Evolutionary conservation across 2,329 filamentous ascomycete species (phyloP), one percentile per base, ranked within the genome.

Genomic region (Hymenoscyphus linearis): DNA sequence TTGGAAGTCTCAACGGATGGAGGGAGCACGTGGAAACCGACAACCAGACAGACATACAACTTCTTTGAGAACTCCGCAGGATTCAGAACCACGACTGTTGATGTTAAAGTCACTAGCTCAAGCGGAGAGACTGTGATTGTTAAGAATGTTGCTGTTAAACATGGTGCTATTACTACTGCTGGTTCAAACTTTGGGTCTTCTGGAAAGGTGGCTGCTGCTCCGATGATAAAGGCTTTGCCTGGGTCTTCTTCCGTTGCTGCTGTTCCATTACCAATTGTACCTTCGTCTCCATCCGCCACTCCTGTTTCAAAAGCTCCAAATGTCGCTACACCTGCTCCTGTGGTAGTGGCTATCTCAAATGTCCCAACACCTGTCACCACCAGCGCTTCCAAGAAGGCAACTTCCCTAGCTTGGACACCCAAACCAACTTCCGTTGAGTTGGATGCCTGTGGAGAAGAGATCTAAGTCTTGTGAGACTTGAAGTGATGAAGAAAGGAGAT

Each of bases 1-100:
- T 76, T 88, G 26, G 84, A 88, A 66, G 84, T 88, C 61, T 84
- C 81, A 62, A 83, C 78, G 18, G 81, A 88, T 68, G 78, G 81
- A 12, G 85, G 85, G 18, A 77, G 67, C 58, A 82, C 80, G 14
- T 88, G 85, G 85, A 72, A 80, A 71, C 56, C 70, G n/a, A 86
- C 85, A 0, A 77, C 74, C 2, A 77, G 85, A 55, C 72, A 77
- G 60, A 72, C 75, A 31, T 85, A 85, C 71, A 83, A 88, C 77
- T 88, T 79, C 75, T 88, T 88, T 53, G 80, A 87, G 77, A 79
- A 85, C 66, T 61, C 75, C 0, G 75, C 77, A 61, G 85, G 85
- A 0, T 86, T 84, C 67, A 82, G 83, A 0, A 79, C 77, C 0
- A 72, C 76, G 9, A 78, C 72, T 2, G 82, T 87, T 1, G 78